These are phyloP conservation scores for Hymenoscyphus fructigenus DNA, from an alignment of 2,329 filamentous ascomycete genomes.

Conservation along the genomic window DNA sequence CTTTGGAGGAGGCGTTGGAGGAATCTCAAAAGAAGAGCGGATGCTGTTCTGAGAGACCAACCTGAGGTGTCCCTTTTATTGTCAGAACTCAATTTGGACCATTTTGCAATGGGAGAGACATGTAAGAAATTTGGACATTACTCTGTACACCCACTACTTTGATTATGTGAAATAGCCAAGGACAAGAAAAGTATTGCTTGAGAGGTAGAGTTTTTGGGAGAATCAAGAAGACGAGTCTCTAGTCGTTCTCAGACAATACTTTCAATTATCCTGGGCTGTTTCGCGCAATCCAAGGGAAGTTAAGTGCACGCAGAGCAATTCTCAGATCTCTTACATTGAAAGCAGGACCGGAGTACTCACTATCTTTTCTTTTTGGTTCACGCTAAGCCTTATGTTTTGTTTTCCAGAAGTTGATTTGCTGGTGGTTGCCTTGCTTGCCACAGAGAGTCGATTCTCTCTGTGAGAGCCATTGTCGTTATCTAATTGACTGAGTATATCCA, in stretches of 20 bases:
- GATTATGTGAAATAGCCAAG: too few species aligned
- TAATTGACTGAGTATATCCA: constrained; percentile 16
- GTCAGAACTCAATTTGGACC: not conserved
- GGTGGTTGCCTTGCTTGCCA: not conserved
- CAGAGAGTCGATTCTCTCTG: not conserved
- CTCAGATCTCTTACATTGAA: not conserved
- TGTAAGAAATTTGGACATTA: too few species aligned
- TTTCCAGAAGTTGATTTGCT: not conserved
- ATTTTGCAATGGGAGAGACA: too few species aligned
- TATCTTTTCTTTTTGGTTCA: constrained; percentile 5
- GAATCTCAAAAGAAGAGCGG: constrained; percentile 13
- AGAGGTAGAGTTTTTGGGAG: too few species aligned
- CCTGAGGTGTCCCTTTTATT: constrained; percentile 4
- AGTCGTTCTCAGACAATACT: too few species aligned
- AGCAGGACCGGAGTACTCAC: not conserved
- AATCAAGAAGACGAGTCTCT: too few species aligned
- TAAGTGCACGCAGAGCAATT: too few species aligned
- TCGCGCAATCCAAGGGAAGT: too few species aligned
- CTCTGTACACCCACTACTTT: too few species aligned
- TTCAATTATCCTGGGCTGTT: too few species aligned
- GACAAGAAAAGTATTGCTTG: too few species aligned
- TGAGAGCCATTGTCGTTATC: constrained; percentile 5
- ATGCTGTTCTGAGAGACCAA: constrained; percentile 6
- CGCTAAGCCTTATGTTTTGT: not conserved
- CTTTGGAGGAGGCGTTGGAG: constrained; percentile 16